Evolutionary conservation across 2,329 filamentous ascomycete genomes (phyloP), one percentile per base, ranked within the genome.

Genomic region (Raffaelea arxii): DNA sequence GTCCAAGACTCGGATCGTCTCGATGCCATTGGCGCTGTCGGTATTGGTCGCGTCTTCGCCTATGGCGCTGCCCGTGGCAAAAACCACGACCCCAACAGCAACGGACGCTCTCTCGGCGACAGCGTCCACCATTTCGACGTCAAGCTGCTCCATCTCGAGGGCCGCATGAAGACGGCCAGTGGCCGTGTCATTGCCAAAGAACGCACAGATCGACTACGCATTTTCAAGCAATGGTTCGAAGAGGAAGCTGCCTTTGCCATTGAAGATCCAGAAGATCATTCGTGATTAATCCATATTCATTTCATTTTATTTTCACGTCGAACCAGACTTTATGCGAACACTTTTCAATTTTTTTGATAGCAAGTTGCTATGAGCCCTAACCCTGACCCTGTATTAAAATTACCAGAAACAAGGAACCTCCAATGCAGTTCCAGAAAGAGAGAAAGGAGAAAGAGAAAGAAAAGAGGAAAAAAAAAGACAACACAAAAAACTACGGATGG

Each of bases 1-100:
- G 88, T 96, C 25, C 90, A 96, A 65, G 91, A 96, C 63, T 90
- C 90, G 4, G 91, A 96, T 67, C 74, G 90, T 6, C 70, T 97
- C n/a, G 91, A 97, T 65, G 86, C 89, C 4, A 81, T 96, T 43
- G 91, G 90, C 1, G 87, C 86, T 0, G 77, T 96, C 25, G 91
- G 91, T 1, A 82, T 95, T 47, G 90, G 78, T 2, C 71, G 91
- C 38, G 78, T 77, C 36, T 90, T 92, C 61, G 80, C 83, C 0
- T 96, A 80, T 61, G 79, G 84, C 0, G 89, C 83, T 0, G 82
- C 80, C 11, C 78, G 74, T 61, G 63, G 62, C 27, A n/a, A n/a
- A n/a, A n/a, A n/a, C n/a, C n/a, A n/a, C n/a, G n/a, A n/a, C n/a
- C n/a, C n/a, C n/a, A 58, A 60, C 11, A 36, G 38, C 24, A 35